Conservation (phyloP, 2,329 filamentous ascomycete genomes). For the Rosellinia necatrix region DNA sequence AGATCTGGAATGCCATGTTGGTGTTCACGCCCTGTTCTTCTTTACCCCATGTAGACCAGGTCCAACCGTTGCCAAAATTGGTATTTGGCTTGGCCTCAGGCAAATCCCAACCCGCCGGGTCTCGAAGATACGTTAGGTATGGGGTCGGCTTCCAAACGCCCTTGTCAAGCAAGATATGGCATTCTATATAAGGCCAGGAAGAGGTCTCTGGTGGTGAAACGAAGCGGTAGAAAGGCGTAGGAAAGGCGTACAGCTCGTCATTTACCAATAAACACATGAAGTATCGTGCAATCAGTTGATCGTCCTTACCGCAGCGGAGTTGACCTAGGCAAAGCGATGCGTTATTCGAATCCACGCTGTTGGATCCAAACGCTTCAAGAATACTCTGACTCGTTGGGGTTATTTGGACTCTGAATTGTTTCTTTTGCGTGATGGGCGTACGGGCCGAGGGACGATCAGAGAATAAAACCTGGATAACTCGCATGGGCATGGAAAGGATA, state of each 20-base stretch:
- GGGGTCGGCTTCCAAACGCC: neutral
- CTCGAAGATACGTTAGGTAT: neutral
- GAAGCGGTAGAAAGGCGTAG: slow-evolving; percentile 1
- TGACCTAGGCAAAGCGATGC: slow-evolving; percentile 8
- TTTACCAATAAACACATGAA: neutral
- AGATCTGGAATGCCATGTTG: neutral
- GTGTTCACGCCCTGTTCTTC: too few relatives aligned
- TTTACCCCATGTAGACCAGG: too few relatives aligned
- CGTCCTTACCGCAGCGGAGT: neutral
- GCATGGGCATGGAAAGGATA: slow-evolving; percentile 6
- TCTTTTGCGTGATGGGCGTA: slow-evolving; percentile 6
- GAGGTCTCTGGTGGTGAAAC: neutral
- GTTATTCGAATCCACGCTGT: neutral
- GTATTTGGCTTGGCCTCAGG: neutral
- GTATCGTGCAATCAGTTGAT: slow-evolving; percentile 11
- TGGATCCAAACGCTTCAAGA: neutral
- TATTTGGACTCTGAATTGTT: neutral
- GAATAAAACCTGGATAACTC: slow-evolving; percentile 8
- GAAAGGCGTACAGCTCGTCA: neutral
- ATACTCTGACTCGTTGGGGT: neutral
- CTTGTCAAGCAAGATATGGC: slow-evolving; percentile 3
- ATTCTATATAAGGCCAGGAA: slow-evolving; percentile 10
- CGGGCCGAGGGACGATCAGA: too few relatives aligned
- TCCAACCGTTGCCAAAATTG: slow-evolving; percentile 10
- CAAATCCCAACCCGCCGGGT: neutral